Conservation (phyloP, 139 green algal species). For the Tetraselmis chui region DNA sequence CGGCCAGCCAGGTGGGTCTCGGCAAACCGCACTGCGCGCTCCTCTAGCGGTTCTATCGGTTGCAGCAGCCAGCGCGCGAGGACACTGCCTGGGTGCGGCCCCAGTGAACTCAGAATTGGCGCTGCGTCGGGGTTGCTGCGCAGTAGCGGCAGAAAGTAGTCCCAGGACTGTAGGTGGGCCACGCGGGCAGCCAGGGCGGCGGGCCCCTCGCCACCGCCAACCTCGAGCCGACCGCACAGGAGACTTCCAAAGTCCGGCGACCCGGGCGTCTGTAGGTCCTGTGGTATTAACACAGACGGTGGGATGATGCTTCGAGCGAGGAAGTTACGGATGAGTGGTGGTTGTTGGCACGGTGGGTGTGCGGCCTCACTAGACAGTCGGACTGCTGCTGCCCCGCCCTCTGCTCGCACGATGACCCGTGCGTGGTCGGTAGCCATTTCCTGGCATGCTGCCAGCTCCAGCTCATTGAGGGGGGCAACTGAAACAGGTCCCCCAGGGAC, state of each 20-base stretch:
- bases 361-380: no score
- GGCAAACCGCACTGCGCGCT: not conserved
- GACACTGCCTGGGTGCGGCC: not conserved
- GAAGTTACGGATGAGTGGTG: no score
- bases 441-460: not conserved
- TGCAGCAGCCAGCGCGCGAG: not conserved
- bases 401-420: no score
- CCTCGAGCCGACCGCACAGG: not conserved
- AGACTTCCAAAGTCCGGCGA: not conserved
- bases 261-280: not conserved
- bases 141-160: slow-evolving; percentile 2
- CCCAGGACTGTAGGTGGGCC: not conserved
- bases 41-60: not conserved
- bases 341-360: no score
- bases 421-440: not conserved
- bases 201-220: no score
- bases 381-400: no score
- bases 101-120: not conserved
- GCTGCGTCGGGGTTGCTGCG: not conserved
- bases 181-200: not conserved
- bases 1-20: not conserved
- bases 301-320: no score
- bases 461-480: not conserved
- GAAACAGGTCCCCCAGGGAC: not conserved
- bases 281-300: not conserved